A percentile compares a stretch with the other conserved stretches of the same genome.
Conservation (phyloP, 495 filamentous ascomycete genomes). For the Aspergillus olivimuriae region DNA sequence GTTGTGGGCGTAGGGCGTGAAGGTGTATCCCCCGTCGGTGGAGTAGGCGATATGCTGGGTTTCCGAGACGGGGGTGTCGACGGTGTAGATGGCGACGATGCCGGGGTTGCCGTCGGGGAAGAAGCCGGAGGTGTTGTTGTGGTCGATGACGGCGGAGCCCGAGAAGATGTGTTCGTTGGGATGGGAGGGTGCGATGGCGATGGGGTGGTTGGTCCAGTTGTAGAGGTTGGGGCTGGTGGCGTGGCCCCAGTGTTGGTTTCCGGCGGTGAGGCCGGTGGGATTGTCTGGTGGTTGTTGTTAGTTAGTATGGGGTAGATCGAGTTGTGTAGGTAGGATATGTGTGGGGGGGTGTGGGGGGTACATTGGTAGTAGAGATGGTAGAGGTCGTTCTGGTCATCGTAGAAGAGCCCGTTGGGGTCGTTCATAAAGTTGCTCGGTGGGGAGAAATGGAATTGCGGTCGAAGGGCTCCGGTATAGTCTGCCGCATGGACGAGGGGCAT, state of each 20-base stretch:
- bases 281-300: constrained; percentile 17
- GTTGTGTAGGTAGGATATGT: too few species aligned
- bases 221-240: constrained; percentile 46
- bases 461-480: constrained; percentile 32
- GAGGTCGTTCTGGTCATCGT: constrained; percentile 29
- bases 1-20: constrained; percentile 41
- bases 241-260: constrained; percentile 51
- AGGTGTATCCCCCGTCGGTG: constrained; percentile 44
- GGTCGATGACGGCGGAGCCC: constrained; percentile 42
- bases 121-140: constrained; percentile 48
- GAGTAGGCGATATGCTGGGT: constrained; percentile 49
- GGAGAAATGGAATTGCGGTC: constrained; percentile 43
- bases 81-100: constrained; percentile 47
- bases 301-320: neutral
- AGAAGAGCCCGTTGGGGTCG: constrained; percentile 51
- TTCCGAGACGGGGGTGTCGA: constrained; percentile 31
- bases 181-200: constrained; percentile 40
- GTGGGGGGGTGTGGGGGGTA: constrained; percentile 1
- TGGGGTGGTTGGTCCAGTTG: constrained; percentile 46
- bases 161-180: constrained; percentile 39
- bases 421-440: constrained; percentile 49
- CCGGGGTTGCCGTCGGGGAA: constrained; percentile 45
- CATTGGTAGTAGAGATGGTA: constrained; percentile 53
- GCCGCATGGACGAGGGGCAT: constrained; percentile 6
- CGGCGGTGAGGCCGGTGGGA: constrained; percentile 39